Base-by-base conservation (phyloP, 805 yeast species). In the Hanseniaspora guilliermondii region DNA sequence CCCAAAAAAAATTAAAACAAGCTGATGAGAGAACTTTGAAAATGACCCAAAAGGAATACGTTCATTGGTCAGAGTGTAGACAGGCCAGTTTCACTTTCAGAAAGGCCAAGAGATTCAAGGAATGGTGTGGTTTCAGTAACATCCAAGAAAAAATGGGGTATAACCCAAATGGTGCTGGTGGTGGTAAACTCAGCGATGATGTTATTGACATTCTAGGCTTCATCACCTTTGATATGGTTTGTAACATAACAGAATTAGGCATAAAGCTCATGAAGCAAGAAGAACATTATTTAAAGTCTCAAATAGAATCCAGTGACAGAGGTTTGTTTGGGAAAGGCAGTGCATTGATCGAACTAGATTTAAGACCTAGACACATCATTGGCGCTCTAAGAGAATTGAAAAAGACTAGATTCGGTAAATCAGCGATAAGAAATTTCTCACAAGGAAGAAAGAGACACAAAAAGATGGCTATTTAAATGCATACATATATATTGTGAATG, bases 41-140 rank as follows among this genome's bases (percentile, higher is more conserved):
- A 60, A 93, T 93, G 98, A 93, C 98, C 0, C 84, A 82, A 64
- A 96, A 93, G 62, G 98, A 93, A 65, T 93, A 93, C 63, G 98
- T 89, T 17, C 98, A 93, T 66, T 93, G 97, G 97, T 86, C 96
- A 12, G 98, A 93, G 64, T 93, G 98, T 69, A 78, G 98, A 58
- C 98, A 93, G 67, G 97, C 97, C 1, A 83, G 94, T 56, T 93
- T 93, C 66, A 93, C 98, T 0, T 93, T 88, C 63, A 76, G 97
- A 60, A 93, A 93, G 66, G 85, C 85, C n/a, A 88, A 88, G 65
- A 73, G 97, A 63, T 93, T 93, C 65, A 77, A 91, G 63, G 98
- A 93, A 62, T 93, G 98, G 98, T 91, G 95, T 17, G 95, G 93
- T 12, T 78, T 91, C 44, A 70, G 87, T 0, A 83, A 80, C 53